These are phyloP conservation scores for Podaxis carcinomalis DNA, from an alignment of 768 basidiomycete genomes.

Conservation along the genomic window DNA sequence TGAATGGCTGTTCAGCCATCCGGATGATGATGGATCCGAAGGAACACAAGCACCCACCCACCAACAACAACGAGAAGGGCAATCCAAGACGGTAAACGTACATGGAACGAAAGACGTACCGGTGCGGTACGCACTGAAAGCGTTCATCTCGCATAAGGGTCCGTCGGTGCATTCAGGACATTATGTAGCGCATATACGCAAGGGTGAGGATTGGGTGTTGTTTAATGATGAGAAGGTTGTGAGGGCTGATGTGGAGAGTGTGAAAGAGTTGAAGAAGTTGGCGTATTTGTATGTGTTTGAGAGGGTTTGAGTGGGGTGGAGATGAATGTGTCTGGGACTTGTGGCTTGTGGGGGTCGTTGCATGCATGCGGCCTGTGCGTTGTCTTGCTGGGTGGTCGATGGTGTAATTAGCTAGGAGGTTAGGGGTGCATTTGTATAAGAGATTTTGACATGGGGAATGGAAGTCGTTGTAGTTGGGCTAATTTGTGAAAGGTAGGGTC, in stretches of 20 bases:
- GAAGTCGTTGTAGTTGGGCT: no score
- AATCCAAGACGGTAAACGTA: constrained; percentile 2
- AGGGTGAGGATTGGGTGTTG: constrained; percentile 69
- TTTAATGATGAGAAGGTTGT: constrained; percentile 98
- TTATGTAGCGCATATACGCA: constrained; percentile 79
- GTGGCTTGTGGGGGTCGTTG: no score
- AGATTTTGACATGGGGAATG: no score
- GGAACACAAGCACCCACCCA: constrained; percentile 20
- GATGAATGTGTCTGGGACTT: not conserved
- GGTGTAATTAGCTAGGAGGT: no score
- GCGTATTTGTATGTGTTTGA: constrained; percentile 97
- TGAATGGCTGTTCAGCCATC: constrained; percentile 95
- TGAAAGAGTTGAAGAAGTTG: constrained; percentile 72
- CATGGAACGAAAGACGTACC: constrained; percentile 61
- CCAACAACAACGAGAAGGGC: not conserved
- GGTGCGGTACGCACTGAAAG: constrained; percentile 76
- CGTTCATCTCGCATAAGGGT: constrained; percentile 97
- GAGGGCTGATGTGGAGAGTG: constrained; percentile 78
- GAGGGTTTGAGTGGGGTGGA: constrained; percentile 30
- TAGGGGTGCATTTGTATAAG: no score
- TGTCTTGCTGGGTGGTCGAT: no score
- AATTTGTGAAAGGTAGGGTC: no score
- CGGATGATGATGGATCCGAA: constrained; percentile 77
- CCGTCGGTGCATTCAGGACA: constrained; percentile 94
- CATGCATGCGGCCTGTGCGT: no score